A percentile compares a stretch with the other conserved stretches of the same genome.
These are phyloP conservation scores for Cladochytrium replicatum DNA, from an alignment of 192 early-diverging fungal genomes.

Conservation along the genomic window DNA sequence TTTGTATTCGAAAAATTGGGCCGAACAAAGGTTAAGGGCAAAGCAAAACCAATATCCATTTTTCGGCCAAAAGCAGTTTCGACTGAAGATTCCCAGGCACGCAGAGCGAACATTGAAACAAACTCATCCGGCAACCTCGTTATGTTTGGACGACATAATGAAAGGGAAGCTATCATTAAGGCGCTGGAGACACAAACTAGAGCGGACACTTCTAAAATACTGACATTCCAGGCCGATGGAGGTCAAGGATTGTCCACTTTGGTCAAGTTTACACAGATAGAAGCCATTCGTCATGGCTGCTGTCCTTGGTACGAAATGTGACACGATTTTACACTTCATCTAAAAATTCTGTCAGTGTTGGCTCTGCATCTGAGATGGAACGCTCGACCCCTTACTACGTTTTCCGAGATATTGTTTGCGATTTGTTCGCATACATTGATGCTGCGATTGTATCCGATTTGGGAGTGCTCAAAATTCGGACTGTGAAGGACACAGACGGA, in stretches of 20 bases:
- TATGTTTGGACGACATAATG: slow-evolving; percentile 24
- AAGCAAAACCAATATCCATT: slow-evolving; percentile 25
- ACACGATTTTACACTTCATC: neutral
- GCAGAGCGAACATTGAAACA: slow-evolving; percentile 9
- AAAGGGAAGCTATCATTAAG: slow-evolving; percentile 24
- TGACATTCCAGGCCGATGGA: slow-evolving; percentile 41
- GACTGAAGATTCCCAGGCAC: too few species aligned
- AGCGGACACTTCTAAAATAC: slow-evolving; percentile 9
- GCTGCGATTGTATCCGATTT: slow-evolving; percentile 9
- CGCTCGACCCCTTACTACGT: slow-evolving; percentile 32
- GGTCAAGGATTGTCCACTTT: slow-evolving; percentile 39
- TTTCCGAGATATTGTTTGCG: slow-evolving; percentile 26
- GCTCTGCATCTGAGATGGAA: slow-evolving; percentile 29
- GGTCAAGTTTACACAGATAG: slow-evolving; percentile 22
- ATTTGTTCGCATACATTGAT: slow-evolving; percentile 25
- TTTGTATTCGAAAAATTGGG: slow-evolving; percentile 40
- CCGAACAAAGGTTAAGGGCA: slow-evolving; percentile 37
- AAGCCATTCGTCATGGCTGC: slow-evolving; percentile 25
- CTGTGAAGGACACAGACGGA: neutral
- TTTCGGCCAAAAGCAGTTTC: slow-evolving; percentile 24
- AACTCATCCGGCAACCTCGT: too few species aligned
- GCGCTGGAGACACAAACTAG: slow-evolving; percentile 7
- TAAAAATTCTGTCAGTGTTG: slow-evolving; percentile 17
- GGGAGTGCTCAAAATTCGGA: slow-evolving; percentile 11
- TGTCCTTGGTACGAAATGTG: slow-evolving; percentile 29